Evolutionary conservation across 345 rosid genomes (phyloP), one percentile per base, ranked within the genome.

Genomic region (Citropsis articulata): DNA sequence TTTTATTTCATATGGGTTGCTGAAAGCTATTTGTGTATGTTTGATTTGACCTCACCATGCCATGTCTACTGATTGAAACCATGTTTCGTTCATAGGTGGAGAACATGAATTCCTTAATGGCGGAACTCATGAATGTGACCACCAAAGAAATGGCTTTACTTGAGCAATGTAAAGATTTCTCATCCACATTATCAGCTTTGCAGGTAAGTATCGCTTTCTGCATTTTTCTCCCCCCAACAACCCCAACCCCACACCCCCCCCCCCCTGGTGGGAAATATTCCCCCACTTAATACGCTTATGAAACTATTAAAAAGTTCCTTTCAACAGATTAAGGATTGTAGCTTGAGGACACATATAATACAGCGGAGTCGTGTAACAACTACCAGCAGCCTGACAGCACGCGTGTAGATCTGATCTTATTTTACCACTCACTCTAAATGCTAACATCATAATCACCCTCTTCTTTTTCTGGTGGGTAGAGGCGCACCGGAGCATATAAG

Each of bases 331-430:
- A 91, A 89, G 70, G 89, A 89, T 79, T 88, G 91, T 83, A 95
- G 98, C 93, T 81, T 93, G 92, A 91, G 94, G 84, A 93, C 97
- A 50, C 98, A 95, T 78, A 81, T 90, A 84, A 81, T 92, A 83
- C 97, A 95, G 85, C 84, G 88, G 83, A 89, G 85, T 77, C 86
- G 84, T 7, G 79, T 81, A 75, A 75, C 80, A 25, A 83, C 87
- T 73, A 84, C 91, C 78, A 78, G 87, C 82, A 88, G 84, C 87
- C 92, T 90, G 91, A 92, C 91, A 56, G 85, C 89, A 83, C 87
- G 31, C 84, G 82, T 85, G 85, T 84, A 95, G 95, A 87, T 86
- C 87, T 86, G 90, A 90, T 89, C 85, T 78, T 77, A 85, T 85
- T 79, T 91, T 91, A 94, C 90, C 72, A 84, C 85, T 87, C 88